These are phyloP conservation scores for Rhodosporidiobolus sp. DNA, from an alignment of 768 basidiomycete genomes.

Conservation along the genomic window DNA sequence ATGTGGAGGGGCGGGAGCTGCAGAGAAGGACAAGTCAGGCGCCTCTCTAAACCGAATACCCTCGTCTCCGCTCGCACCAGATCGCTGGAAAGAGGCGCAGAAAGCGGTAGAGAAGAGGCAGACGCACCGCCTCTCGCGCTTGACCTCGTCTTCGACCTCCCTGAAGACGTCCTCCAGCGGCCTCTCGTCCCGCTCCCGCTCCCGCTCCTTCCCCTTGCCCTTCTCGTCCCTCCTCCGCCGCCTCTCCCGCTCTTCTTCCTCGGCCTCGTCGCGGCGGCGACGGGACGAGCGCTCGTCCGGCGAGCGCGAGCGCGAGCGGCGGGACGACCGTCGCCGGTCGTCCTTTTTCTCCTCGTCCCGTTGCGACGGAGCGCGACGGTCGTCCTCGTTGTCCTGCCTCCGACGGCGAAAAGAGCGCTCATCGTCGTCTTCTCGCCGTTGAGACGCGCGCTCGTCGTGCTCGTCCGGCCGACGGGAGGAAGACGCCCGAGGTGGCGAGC, in stretches of 20 bases:
- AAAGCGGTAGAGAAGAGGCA: background rate
- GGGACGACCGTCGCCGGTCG: background rate
- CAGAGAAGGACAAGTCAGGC: background rate
- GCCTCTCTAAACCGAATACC: no score
- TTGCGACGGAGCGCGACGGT: background rate
- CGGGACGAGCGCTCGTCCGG: background rate
- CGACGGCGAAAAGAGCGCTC: background rate
- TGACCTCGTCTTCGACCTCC: constrained; percentile 8
- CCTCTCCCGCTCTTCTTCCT: constrained; percentile 4
- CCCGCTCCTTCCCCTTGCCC: constrained; percentile 32
- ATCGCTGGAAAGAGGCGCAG: background rate
- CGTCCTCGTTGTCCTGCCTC: background rate
- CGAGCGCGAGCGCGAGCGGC: background rate
- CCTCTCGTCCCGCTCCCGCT: constrained; percentile 21
- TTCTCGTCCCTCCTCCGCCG: constrained; percentile 27
- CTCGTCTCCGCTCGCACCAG: no score
- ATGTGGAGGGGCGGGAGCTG: background rate
- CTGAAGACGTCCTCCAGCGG: constrained; percentile 12
- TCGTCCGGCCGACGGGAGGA: background rate
- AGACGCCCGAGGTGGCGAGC: background rate
- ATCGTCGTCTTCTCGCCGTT: background rate
- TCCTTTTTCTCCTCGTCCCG: constrained; percentile 22
- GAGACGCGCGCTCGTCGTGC: constrained; percentile 37
- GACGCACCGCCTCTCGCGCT: constrained; percentile 1
- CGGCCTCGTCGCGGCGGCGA: background rate